These are phyloP conservation scores for Nicotiana knightiana DNA, from an alignment of 257 asterid species.

Conservation along the genomic window DNA sequence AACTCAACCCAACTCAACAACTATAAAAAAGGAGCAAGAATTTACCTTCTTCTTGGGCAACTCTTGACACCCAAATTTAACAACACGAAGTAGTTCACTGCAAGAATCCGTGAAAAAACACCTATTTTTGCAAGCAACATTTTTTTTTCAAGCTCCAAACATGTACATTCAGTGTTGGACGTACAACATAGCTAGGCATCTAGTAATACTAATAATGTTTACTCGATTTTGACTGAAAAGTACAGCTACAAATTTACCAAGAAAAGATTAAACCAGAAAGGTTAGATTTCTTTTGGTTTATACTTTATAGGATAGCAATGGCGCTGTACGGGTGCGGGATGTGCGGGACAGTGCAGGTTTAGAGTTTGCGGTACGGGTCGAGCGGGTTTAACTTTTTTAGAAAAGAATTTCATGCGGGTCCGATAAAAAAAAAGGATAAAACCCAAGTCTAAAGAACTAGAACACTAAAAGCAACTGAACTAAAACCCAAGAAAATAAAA, in stretches of 20 bases:
- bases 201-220: too few species aligned
- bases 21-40: not conserved
- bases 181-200: not conserved
- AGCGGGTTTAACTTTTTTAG: too few species aligned
- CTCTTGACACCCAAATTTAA: not conserved
- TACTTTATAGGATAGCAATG: too few species aligned
- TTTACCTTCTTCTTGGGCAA: constrained; percentile 16
- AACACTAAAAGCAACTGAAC: too few species aligned
- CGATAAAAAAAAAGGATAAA: too few species aligned
- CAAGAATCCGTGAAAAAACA: constrained; percentile 10
- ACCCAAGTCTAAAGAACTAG: too few species aligned
- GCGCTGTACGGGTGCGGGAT: too few species aligned
- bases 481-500: too few species aligned
- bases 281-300: not conserved
- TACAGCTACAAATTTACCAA: not conserved
- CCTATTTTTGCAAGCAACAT: not conserved
- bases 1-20: not conserved
- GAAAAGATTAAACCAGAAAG: not conserved
- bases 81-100: constrained; percentile 7
- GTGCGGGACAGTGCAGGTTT: too few species aligned
- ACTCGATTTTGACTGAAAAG: too few species aligned
- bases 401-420: too few species aligned
- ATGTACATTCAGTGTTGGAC: not conserved
- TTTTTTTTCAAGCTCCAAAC: not conserved
- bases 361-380: too few species aligned